These are phyloP conservation scores for Eudorina sp. DNA, from an alignment of 139 green algal species.

Conservation along the genomic window DNA sequence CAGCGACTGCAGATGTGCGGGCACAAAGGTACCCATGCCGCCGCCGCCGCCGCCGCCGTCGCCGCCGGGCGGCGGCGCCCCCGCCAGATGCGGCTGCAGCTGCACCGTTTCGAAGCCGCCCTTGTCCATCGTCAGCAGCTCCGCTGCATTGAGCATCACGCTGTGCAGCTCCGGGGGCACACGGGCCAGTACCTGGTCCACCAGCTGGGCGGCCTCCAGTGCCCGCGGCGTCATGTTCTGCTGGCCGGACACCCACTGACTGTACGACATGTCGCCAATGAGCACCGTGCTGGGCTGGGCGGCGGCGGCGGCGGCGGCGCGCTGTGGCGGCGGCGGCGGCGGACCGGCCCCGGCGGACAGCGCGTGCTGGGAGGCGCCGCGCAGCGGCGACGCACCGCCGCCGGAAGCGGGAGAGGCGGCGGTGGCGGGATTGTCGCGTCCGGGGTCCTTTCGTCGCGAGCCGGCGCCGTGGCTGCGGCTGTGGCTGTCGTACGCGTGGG, in stretches of 20 bases:
- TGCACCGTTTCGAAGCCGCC: background rate
- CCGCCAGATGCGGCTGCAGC: background rate
- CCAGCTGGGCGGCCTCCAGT: constrained; percentile 11
- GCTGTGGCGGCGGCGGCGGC: background rate
- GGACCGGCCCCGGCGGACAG: too few species aligned
- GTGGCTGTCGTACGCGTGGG: background rate
- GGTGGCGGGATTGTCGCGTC: background rate
- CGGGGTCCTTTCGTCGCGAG: too few species aligned
- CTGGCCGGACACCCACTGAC: constrained; percentile 36
- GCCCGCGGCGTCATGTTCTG: background rate
- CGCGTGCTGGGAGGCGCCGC: background rate
- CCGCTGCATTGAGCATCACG: constrained; percentile 37
- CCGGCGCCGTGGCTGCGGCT: background rate
- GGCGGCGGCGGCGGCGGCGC: background rate
- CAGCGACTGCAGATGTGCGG: background rate
- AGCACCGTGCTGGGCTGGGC: background rate
- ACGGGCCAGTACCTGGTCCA: constrained; percentile 33
- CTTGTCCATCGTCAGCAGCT: background rate
- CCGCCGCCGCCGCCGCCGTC: background rate
- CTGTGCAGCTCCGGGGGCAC: constrained; percentile 37
- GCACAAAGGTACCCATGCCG: too few species aligned
- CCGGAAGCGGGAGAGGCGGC: background rate
- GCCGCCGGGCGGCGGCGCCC: background rate
- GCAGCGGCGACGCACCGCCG: background rate
- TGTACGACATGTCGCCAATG: constrained; percentile 27